These are phyloP conservation scores for Ascochyta clinopodiicola DNA, from an alignment of 2,329 filamentous ascomycete genomes.

Conservation along the genomic window DNA sequence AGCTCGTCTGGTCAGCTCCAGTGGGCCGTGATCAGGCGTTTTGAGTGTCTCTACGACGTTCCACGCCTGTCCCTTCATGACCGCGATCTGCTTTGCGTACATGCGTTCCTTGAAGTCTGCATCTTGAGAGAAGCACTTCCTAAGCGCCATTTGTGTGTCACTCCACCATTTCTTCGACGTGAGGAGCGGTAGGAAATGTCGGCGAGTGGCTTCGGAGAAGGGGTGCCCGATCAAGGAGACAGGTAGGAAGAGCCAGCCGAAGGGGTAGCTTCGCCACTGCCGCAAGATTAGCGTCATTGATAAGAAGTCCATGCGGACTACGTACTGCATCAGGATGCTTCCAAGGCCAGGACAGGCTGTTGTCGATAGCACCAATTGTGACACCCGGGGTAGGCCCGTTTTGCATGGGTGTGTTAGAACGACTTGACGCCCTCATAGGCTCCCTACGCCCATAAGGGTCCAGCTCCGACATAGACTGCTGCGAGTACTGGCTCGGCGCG, in stretches of 20 bases:
- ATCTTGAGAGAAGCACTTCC: conserved; percentile 88
- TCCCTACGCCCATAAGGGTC: conserved; percentile 77
- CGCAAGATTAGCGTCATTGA: conserved; percentile 27
- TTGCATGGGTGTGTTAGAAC: conserved; percentile 63
- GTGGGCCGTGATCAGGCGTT: conserved; percentile 85
- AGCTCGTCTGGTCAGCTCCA: conserved; percentile 88
- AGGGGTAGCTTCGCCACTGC: conserved; percentile 85
- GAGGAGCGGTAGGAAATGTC: conserved; percentile 93
- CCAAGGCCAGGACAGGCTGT: conserved; percentile 98
- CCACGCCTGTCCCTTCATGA: conserved; percentile 99
- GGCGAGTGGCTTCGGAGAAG: conserved; percentile 90
- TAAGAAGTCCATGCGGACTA: conserved; percentile 7
- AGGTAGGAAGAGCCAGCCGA: conserved; percentile 96
- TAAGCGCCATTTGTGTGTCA: conserved; percentile 86
- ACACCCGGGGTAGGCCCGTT: conserved; percentile 65
- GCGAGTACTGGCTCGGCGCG: conserved; percentile 60
- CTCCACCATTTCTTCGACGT: conserved; percentile 98
- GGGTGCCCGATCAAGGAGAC: conserved; percentile 95
- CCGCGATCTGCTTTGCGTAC: conserved; percentile 97
- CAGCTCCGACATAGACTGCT: conserved; percentile 66
- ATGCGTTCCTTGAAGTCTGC: conserved; percentile 97
- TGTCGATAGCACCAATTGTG: conserved; percentile 91
- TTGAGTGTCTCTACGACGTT: conserved; percentile 99
- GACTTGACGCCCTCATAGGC: conserved; percentile 78
- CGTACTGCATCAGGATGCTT: conserved; percentile 90